Conservation (phyloP, 257 asterid species). For the Lycium barbarum region DNA sequence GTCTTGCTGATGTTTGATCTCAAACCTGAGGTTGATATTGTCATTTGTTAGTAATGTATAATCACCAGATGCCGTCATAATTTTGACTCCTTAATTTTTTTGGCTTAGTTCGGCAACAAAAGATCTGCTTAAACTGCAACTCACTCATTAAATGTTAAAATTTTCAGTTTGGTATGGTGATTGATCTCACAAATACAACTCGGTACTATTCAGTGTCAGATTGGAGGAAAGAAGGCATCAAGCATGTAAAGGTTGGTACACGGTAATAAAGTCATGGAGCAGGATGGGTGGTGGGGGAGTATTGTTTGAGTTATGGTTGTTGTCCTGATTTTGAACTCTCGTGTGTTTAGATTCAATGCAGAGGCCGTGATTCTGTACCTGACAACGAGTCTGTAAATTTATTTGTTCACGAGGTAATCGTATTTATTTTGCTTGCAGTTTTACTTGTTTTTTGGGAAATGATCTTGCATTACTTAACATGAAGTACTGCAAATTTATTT, state of each 20-base stretch:
- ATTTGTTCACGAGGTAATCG: constrained; percentile 81
- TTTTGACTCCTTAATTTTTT: not conserved
- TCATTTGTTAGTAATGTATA: not conserved
- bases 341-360: constrained; percentile 79
- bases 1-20: not conserved
- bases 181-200: constrained; percentile 93
- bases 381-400: constrained; percentile 83
- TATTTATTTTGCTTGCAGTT: not conserved
- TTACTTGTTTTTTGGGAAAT: not conserved
- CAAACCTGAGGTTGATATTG: not conserved
- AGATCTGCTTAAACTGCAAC: not conserved
- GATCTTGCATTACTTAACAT: not conserved
- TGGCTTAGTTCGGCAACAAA: not conserved
- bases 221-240: constrained; percentile 85
- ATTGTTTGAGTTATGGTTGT: not conserved
- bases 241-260: constrained; percentile 84
- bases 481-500: not conserved
- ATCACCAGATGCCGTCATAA: not conserved
- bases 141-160: constrained; percentile 22
- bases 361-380: constrained; percentile 98
- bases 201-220: constrained; percentile 75
- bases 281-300: not conserved
- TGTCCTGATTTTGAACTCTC: constrained; percentile 18
- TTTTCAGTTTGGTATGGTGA: constrained; percentile 90
- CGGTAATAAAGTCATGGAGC: constrained; percentile 2